Conservation (phyloP, 441 rosid species). For the Aquilaria agallochum region DNA sequence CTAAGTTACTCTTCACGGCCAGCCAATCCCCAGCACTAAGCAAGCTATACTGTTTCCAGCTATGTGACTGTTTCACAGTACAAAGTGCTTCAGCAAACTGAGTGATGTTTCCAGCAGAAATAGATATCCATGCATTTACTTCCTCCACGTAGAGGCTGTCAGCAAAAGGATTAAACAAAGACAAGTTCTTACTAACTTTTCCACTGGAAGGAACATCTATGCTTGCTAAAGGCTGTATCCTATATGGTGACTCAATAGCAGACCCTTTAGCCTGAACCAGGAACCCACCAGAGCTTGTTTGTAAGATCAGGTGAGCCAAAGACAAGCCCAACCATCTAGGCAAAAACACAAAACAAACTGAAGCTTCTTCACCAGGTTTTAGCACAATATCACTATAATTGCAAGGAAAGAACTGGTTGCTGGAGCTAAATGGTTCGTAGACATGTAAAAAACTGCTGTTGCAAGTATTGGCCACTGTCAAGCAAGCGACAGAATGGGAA, state of each 20-base stretch:
- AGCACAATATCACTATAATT: slow-evolving; percentile 46
- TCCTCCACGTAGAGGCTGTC: slow-evolving; percentile 50
- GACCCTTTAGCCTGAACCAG: slow-evolving; percentile 61
- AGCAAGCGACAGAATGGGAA: slow-evolving; percentile 52
- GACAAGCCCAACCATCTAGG: slow-evolving; percentile 66
- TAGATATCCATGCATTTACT: slow-evolving; percentile 50
- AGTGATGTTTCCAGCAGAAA: slow-evolving; percentile 48
- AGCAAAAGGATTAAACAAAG: slow-evolving; percentile 58
- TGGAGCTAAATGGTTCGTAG: slow-evolving; percentile 61
- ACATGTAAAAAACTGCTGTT: slow-evolving; percentile 56
- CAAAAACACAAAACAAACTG: slow-evolving; percentile 63
- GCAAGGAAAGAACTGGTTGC: slow-evolving; percentile 65
- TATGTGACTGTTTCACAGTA: slow-evolving; percentile 26
- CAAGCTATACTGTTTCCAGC: slow-evolving; percentile 22
- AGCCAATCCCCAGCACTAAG: slow-evolving; percentile 47
- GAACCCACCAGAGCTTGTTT: slow-evolving; percentile 70
- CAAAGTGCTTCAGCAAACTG: slow-evolving; percentile 53
- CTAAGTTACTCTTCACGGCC: slow-evolving; percentile 34
- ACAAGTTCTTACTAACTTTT: slow-evolving; percentile 45
- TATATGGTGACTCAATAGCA: slow-evolving; percentile 53
- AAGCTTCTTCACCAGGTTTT: slow-evolving; percentile 58
- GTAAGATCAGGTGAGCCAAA: slow-evolving; percentile 53
- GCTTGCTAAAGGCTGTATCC: slow-evolving; percentile 37
- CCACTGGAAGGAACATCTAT: slow-evolving; percentile 35
- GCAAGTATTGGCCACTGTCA: slow-evolving; percentile 51